These are phyloP conservation scores for Cordyceps javanica DNA, from an alignment of 2,329 filamentous ascomycete genomes.

Conservation along the genomic window DNA sequence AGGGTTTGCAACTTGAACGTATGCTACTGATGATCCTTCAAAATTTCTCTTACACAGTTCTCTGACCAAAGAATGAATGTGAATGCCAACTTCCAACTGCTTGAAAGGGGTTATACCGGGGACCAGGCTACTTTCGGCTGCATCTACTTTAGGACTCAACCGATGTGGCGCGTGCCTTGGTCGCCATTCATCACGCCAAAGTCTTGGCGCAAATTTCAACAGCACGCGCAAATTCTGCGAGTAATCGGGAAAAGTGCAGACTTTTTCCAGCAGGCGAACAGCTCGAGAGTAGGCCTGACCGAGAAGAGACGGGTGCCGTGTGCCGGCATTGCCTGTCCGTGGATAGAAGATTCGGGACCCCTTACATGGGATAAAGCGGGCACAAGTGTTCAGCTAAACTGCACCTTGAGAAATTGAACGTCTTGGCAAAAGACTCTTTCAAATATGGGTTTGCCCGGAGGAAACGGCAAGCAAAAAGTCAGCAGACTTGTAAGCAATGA, in stretches of 20 bases:
- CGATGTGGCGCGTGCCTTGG: neutral
- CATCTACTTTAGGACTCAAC: slow-evolving; percentile 1
- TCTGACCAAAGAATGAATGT: too few species aligned
- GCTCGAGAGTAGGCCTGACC: neutral
- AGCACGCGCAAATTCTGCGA: neutral
- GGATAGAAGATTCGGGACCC: neutral
- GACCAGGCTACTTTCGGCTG: neutral
- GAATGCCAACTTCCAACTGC: too few species aligned
- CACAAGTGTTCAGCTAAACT: neutral
- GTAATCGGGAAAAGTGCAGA: neutral
- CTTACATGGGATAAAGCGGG: neutral
- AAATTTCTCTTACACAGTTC: too few species aligned
- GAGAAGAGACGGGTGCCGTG: neutral
- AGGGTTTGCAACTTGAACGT: too few species aligned
- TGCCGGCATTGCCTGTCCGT: neutral
- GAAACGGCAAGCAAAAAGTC: neutral
- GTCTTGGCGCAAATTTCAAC: neutral
- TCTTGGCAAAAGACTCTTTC: neutral
- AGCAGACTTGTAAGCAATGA: neutral
- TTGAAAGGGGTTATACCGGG: too few species aligned
- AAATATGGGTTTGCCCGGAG: neutral
- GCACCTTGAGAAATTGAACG: neutral
- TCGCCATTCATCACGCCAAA: neutral
- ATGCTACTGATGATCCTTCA: too few species aligned
- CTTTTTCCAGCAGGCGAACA: neutral